Evolutionary conservation across 2,329 filamentous ascomycete genomes (phyloP), one percentile per base, ranked within the genome.

Genomic region (Aspergillus sclerotialis): DNA sequence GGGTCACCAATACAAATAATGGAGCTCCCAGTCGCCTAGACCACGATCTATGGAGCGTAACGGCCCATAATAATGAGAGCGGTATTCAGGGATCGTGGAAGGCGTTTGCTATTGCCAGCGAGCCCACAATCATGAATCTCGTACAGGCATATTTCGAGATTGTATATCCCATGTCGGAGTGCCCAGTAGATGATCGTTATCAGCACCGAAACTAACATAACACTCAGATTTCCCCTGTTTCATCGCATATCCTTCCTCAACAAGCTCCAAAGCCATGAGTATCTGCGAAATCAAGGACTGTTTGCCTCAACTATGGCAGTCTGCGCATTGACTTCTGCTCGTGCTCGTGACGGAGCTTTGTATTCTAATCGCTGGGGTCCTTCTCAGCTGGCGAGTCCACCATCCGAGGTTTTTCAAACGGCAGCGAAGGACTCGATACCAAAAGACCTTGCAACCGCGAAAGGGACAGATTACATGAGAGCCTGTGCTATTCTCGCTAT

Each of bases 251-350:
- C 63, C 12, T 59, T 70, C 28, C 48, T 60, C 16, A 48, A 60
- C 7, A 60, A 57, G 28, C 48, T 72, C n/a, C 44, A 59, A 5
- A 49, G 58, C 9, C 55, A 57, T 12, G 61, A 72, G n/a, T 66
- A 75, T 44, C 54, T 64, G 5, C 51, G 42, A 3, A 56, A 68
- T 39, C 60, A 57, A 16, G 50, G 59, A 5, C 58, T 72, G 18
- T 75, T 73, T 45, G 65, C 68, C 10, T 65, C 61, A 1, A 61
- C 69, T 13, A 75, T 75, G 71, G 65, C 70, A 7, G 62, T 67
- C 3, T 75, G 72, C 44, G 66, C 70, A 4, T 55, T 75, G 21
- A 63, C 67, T 6, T 66, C 68, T 3, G 64, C 63, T 5, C 60
- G 71, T 26, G 64, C 65, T n/a, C 58, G 69, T 9, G 72, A 75